Evolutionary conservation across 1,284 basidiomycete species (phyloP), one percentile per base, ranked within the genome.

Genomic region (Leccinum glutinopallens): DNA sequence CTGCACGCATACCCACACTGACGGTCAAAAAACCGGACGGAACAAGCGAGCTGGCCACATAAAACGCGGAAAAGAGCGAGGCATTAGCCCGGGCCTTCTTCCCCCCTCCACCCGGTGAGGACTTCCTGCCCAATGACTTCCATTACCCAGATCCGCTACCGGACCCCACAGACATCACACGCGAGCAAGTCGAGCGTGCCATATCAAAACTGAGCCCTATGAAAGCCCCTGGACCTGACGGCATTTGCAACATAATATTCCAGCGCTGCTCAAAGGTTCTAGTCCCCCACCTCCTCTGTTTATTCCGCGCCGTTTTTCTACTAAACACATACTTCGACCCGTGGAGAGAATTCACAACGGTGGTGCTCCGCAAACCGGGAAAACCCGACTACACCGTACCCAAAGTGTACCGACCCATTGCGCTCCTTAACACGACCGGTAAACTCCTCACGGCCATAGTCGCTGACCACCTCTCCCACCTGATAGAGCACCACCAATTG

Each of bases 221-320:
- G n/a, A 65, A 54, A 32, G 57, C 10, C 1, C 72, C 67, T 2
- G 66, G 63, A 7, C 75, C 73, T 0, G 59, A n/a, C 33, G 46
- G 65, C 32, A 66, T 56, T 22, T 15, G 5, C 3, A 49, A 60
- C 8, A 78, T 83, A 5, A 22, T 81, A 57, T 64, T 39, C 0
- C 65, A 3, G 67, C 77, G 17, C 0, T 59, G 39, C 75, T 76
- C 66, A 80, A 78, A 78, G 4, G 3, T 82, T 0, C 78, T 82
- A 65, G 78, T 73, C 1, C 53, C 43, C 0, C 25, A 67, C 29
- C 41, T 58, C 3, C 33, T 63, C 0, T 2, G 22, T 6, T 2
- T 62, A 0, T 41, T 55, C 53, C 0, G 25, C 15, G 41, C 60
- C 3, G 4, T 25, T 19, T 5, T 76, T 2, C 64, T 76, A 1